These are phyloP conservation scores for Niveomyces coronatus DNA, from an alignment of 2,329 filamentous ascomycete genomes.

Conservation along the genomic window DNA sequence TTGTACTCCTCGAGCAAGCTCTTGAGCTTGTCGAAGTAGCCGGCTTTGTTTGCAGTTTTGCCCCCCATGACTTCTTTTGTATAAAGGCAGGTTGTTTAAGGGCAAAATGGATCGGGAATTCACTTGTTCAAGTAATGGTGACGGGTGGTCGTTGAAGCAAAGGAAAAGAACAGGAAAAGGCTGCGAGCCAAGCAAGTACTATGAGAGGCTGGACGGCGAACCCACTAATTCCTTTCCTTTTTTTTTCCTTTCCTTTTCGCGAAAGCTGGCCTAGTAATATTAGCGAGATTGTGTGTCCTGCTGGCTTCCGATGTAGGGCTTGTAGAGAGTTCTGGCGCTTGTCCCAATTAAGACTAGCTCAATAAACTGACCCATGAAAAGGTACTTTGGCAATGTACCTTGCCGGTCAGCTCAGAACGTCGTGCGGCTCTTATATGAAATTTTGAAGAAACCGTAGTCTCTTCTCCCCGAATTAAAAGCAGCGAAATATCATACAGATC, in stretches of 20 bases:
- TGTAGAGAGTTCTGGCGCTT: not conserved
- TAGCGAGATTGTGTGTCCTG: slow-evolving; percentile 8
- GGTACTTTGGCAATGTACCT: slow-evolving; percentile 25
- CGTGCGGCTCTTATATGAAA: slow-evolving; percentile 6
- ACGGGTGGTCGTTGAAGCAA: slow-evolving; percentile 4
- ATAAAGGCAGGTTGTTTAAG: slow-evolving; percentile 99
- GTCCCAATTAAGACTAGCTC: slow-evolving; percentile 3
- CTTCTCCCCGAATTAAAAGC: not conserved
- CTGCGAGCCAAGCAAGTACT: no score
- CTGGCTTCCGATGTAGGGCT: slow-evolving; percentile 4
- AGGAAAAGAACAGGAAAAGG: not conserved
- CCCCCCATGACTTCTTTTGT: slow-evolving; percentile 98
- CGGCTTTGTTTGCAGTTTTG: slow-evolving; percentile 89
- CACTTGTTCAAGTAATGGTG: slow-evolving; percentile 4
- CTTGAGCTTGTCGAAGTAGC: slow-evolving; percentile 99
- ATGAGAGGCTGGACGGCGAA: no score
- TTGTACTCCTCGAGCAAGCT: slow-evolving; percentile 89
- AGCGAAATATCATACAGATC: no score
- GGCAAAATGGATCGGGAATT: slow-evolving; percentile 47
- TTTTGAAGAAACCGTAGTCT: not conserved
- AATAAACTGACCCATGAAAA: not conserved
- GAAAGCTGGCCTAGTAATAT: not conserved
- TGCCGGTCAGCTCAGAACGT: no score
- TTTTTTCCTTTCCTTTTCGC: slow-evolving; percentile 1
- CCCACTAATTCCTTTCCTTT: slow-evolving; percentile 2